Evolutionary conservation across 208 protist species (phyloP).

Genomic region (Angomonas ambiguus): DNA sequence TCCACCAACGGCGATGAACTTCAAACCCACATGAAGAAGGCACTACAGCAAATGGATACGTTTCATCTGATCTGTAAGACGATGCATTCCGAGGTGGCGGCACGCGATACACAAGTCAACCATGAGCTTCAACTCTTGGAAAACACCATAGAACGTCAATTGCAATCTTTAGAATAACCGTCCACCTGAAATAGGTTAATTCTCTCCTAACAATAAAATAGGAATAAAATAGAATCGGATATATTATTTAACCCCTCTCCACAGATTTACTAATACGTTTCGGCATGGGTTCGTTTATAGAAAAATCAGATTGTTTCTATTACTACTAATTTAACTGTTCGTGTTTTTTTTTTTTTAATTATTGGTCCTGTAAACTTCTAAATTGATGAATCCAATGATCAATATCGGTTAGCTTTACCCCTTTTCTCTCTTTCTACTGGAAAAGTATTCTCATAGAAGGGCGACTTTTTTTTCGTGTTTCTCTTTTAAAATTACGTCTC

Average conservation of each 20-base stretch:
- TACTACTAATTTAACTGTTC: neutral
- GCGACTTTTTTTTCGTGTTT: slow-evolving; percentile 19
- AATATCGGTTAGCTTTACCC: too few species aligned
- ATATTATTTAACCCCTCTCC: too few species aligned
- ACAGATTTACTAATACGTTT: too few species aligned
- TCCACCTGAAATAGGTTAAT: too few species aligned
- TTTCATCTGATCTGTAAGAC: slow-evolving; percentile 27
- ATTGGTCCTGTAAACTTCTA: neutral
- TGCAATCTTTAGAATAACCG: too few species aligned
- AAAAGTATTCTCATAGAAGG: too few species aligned
- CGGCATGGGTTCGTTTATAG: too few species aligned
- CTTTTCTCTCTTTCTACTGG: too few species aligned
- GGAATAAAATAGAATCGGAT: too few species aligned
- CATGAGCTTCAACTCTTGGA: slow-evolving; percentile 34
- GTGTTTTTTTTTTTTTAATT: neutral
- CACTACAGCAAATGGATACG: slow-evolving; percentile 30
- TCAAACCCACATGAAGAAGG: slow-evolving; percentile 40
- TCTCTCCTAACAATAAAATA: too few species aligned
- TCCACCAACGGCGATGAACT: slow-evolving; percentile 49
- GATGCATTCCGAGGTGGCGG: slow-evolving; percentile 25
- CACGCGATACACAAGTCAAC: slow-evolving; percentile 34
- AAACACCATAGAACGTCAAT: too few species aligned
- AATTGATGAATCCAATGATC: neutral
- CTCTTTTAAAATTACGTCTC: slow-evolving; percentile 1
- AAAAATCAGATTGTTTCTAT: neutral